Evolutionary conservation across 1,284 basidiomycete species (phyloP).

Genomic region (Fomitopsis pinicola): DNA sequence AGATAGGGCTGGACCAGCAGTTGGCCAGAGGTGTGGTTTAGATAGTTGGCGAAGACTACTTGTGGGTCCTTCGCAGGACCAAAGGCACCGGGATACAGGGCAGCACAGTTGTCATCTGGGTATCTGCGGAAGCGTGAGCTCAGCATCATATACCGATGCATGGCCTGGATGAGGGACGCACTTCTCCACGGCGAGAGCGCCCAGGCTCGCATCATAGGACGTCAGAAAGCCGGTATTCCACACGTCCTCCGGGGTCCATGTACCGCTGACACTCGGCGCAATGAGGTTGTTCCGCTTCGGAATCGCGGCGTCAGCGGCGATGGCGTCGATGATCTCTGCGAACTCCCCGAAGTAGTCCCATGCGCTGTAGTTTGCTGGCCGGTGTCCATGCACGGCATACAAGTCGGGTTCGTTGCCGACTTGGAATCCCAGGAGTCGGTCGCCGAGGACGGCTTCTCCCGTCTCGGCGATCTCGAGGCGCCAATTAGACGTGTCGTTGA

Average conservation of each 20-base stretch:
- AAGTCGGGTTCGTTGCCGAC: conserved; percentile 58
- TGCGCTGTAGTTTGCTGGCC: conserved; percentile 32
- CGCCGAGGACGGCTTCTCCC: conserved; percentile 39
- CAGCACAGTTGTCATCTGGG: conserved; percentile 38
- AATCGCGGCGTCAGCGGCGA: conserved; percentile 38
- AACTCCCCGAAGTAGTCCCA: conserved; percentile 50
- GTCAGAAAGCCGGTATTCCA: conserved; percentile 58
- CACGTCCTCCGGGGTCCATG: conserved; percentile 50
- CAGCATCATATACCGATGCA: not conserved
- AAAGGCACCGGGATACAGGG: conserved; percentile 29
- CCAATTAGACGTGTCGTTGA: conserved; percentile 44
- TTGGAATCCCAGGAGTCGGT: conserved; percentile 41
- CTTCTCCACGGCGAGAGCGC: conserved; percentile 31
- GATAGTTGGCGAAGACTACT: conserved; percentile 47
- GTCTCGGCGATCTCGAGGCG: conserved; percentile 40
- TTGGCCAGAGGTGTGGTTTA: conserved; percentile 51
- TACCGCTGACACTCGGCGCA: conserved; percentile 53
- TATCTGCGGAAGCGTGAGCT: conserved; percentile 30
- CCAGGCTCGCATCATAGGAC: conserved; percentile 40
- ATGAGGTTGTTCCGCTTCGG: conserved; percentile 46
- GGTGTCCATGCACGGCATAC: conserved; percentile 31
- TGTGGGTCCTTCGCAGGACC: conserved; percentile 40
- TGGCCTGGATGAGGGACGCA: conserved; percentile 1
- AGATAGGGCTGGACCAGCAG: conserved; percentile 47
- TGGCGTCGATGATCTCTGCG: conserved; percentile 32